Conservation (phyloP, 805 yeast species). For the Dipodascopsis uninucleata region DNA sequence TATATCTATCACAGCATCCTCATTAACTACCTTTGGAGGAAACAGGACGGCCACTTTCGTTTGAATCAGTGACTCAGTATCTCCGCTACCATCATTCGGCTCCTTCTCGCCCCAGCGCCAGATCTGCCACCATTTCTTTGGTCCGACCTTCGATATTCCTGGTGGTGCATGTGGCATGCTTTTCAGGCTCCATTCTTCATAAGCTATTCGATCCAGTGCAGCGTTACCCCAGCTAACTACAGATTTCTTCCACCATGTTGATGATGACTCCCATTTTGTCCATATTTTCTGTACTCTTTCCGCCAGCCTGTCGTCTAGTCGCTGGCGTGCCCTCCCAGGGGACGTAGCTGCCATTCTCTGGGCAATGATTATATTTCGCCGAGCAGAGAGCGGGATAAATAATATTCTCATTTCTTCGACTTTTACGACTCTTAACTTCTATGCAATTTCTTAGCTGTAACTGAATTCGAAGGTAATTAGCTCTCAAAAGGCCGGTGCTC, state of each 20-base stretch:
- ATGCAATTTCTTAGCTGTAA: too few species aligned
- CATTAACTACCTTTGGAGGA: slow-evolving; percentile 43
- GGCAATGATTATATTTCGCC: slow-evolving; percentile 62
- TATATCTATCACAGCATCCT: slow-evolving; percentile 38
- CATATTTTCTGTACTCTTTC: slow-evolving; percentile 56
- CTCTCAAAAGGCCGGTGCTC: too few species aligned
- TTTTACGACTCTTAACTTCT: too few species aligned
- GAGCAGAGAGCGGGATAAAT: slow-evolving; percentile 66
- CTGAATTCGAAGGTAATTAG: too few species aligned
- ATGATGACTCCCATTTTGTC: slow-evolving; percentile 56
- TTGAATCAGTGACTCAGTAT: slow-evolving; percentile 15
- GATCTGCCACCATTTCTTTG: slow-evolving; percentile 34
- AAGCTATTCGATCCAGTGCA: slow-evolving; percentile 63
- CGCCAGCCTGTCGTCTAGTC: slow-evolving; percentile 44
- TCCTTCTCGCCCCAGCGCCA: slow-evolving; percentile 49
- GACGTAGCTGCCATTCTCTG: slow-evolving; percentile 47
- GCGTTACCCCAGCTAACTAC: slow-evolving; percentile 53
- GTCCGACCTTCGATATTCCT: slow-evolving; percentile 10
- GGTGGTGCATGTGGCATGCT: slow-evolving; percentile 62
- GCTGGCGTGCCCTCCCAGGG: slow-evolving; percentile 37
- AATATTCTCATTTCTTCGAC: slow-evolving; percentile 56
- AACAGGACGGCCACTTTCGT: slow-evolving; percentile 43
- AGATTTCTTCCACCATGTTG: slow-evolving; percentile 52
- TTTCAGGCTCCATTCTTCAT: slow-evolving; percentile 71
- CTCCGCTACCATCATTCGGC: slow-evolving; percentile 32